Base-by-base conservation (phyloP, 495 filamentous ascomycete genomes). In the Hypoxylon fragiforme region DNA sequence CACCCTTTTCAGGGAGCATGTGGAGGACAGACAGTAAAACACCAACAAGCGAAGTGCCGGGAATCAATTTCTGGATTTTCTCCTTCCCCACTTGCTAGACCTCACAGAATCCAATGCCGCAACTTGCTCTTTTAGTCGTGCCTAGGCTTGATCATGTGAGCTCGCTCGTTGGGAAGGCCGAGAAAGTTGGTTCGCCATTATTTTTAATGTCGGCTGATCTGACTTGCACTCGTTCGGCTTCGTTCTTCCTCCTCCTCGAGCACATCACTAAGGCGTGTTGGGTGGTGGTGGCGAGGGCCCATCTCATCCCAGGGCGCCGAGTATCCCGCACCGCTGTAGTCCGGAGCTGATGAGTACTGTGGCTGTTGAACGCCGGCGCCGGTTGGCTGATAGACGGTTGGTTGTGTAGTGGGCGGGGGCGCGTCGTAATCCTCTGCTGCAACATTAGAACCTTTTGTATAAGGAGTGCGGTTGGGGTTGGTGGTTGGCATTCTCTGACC, bases 251-350 rank as follows among this genome's bases (percentile, higher is more conserved):
- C 85, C 34, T 84, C 84, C 55, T 98, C 94, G 7, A 94, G 78
- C 8, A 98, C 92, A 75, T 98, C 94, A 66, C 94, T 97, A 49
- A 98, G 73, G 44, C 94, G 77, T 2, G 92, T 97, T 0, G 92
- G 92, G 72, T 97, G 94, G 63, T 96, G 92, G 73, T 97, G 94
- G 40, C 92, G 78, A n/a, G 88, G 83, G 9, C 42, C 54, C 49
- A 90, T 80, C 7, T 72, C 72, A 44, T 94, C 90, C 92, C 91
- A 97, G 0, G 78, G 68, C 1, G 76, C 78, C 7, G 85, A 85
- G 73, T 87, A 94, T 9, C 84, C 87, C 16, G 81, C 69, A 16
- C 79, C 80, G 11, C 68, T 66, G 57, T 82, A 82, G 37, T 80
- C 77, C 16, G 71, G 68, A 5, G 59, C 50, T 9, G 63, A 39